phyloP scores from a whole-genome alignment of 2,329 filamentous ascomycete genomes.

The Hymenoscyphus occultus region DNA sequence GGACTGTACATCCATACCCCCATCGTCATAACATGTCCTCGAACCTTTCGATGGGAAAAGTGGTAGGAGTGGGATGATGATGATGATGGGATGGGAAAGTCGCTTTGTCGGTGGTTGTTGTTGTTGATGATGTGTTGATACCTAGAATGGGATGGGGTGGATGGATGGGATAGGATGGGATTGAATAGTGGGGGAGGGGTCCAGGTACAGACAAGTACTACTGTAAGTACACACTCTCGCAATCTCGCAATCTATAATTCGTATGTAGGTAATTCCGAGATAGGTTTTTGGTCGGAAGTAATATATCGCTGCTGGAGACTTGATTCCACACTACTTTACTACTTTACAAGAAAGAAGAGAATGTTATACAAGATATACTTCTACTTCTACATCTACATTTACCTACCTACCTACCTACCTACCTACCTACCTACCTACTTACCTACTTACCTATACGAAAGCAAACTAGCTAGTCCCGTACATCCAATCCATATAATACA shows the following conservation, averaged over 20 bases:
- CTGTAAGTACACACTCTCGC: background rate
- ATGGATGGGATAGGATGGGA: background rate
- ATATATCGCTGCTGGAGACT: too few species aligned
- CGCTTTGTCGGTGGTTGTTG: background rate
- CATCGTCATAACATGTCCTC: background rate
- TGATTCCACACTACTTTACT: too few species aligned
- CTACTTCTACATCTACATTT: too few species aligned
- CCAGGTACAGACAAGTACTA: background rate
- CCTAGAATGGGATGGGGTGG: background rate
- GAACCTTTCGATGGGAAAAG: background rate
- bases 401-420: too few species aligned
- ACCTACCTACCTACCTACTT: too few species aligned
- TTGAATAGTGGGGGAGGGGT: slow-evolving; percentile 1
- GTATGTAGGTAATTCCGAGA: too few species aligned
- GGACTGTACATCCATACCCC: background rate
- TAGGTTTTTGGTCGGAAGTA: too few species aligned
- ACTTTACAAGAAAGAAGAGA: too few species aligned
- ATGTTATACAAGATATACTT: too few species aligned
- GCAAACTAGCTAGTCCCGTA: too few species aligned
- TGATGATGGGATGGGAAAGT: background rate
- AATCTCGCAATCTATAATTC: background rate
- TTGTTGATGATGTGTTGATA: background rate
- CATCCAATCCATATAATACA: too few species aligned
- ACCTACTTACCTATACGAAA: too few species aligned
- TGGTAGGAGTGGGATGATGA: background rate